phyloP scores from a whole-genome alignment of 2,329 filamentous ascomycete genomes.

The Neophaeococcomyces aloes region DNA sequence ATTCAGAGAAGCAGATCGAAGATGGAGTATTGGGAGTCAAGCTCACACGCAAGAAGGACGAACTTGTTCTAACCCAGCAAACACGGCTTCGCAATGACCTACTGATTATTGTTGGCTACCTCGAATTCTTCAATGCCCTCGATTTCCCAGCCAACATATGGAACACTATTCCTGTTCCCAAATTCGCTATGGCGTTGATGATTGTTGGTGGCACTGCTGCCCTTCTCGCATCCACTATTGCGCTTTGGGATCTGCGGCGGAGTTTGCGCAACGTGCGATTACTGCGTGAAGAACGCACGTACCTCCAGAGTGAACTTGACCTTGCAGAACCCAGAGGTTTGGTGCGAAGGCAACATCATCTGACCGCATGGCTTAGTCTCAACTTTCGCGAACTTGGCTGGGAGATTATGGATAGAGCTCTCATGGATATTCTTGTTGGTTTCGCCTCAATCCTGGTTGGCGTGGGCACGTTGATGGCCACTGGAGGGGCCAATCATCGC shows the following conservation, averaged over 20 bases:
- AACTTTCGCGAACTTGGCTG: slow-evolving; percentile 41
- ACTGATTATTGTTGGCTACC: slow-evolving; percentile 37
- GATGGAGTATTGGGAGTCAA: too few relatives aligned
- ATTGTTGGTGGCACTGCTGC: slow-evolving; percentile 42
- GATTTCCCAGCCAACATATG: slow-evolving; percentile 51
- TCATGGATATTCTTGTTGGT: slow-evolving; percentile 44
- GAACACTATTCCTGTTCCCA: slow-evolving; percentile 43
- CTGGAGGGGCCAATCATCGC: slow-evolving; percentile 35
- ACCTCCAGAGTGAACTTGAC: slow-evolving; percentile 23
- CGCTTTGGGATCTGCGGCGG: slow-evolving; percentile 34
- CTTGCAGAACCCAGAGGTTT: slow-evolving; percentile 14
- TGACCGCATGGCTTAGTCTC: slow-evolving; percentile 35
- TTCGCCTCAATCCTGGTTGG: slow-evolving; percentile 41
- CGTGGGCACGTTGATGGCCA: slow-evolving; percentile 44
- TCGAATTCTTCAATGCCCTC: slow-evolving; percentile 46
- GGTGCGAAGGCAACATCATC: slow-evolving; percentile 10
- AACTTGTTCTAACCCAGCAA: neutral
- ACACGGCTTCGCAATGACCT: slow-evolving; percentile 24
- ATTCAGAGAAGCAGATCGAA: too few relatives aligned
- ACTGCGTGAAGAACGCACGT: slow-evolving; percentile 33
- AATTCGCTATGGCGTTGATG: slow-evolving; percentile 42
- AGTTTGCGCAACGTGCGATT: slow-evolving; percentile 39
- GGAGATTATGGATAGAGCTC: slow-evolving; percentile 41
- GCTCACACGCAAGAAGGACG: neutral
- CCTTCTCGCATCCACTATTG: slow-evolving; percentile 36